These are phyloP conservation scores for Peronospora belbahrii DNA, from an alignment of 352 stramenopile genomes.

Conservation along the genomic window DNA sequence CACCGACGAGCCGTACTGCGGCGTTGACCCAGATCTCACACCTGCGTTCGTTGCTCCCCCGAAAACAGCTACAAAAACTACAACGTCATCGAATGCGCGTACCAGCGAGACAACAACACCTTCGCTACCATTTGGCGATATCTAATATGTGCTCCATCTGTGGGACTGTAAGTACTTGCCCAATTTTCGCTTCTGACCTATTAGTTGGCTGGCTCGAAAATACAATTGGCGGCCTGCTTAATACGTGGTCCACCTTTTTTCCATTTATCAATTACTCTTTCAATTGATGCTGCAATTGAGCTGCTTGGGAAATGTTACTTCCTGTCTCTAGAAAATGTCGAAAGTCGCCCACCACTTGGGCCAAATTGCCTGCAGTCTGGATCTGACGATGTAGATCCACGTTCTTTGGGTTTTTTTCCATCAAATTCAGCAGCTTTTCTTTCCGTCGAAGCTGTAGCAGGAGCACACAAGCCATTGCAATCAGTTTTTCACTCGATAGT, in stretches of 20 bases:
- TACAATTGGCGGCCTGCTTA: constrained; percentile 16
- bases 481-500: constrained; percentile 1
- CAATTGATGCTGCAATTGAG: constrained; percentile 16
- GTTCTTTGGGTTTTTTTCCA: constrained; percentile 80
- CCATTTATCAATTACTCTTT: constrained; percentile 26
- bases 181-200: constrained; percentile 19
- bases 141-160: constrained; percentile 23
- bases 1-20: constrained; percentile 37
- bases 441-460: constrained; percentile 62
- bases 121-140: constrained; percentile 26
- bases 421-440: constrained; percentile 75
- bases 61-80: constrained; percentile 5
- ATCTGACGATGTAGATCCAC: constrained; percentile 82
- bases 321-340: constrained; percentile 76
- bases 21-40: constrained; percentile 26
- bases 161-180: constrained; percentile 13
- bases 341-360: constrained; percentile 78
- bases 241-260: constrained; percentile 14
- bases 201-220: constrained; percentile 20
- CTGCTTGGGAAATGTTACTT: constrained; percentile 22
- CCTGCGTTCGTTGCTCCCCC: constrained; percentile 25
- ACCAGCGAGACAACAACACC: constrained; percentile 13
- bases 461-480: background rate
- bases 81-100: constrained; percentile 12
- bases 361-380: constrained; percentile 75